Evolutionary conservation across 768 basidiomycete species (phyloP).

Genomic region (Psilocybe cubensis): DNA sequence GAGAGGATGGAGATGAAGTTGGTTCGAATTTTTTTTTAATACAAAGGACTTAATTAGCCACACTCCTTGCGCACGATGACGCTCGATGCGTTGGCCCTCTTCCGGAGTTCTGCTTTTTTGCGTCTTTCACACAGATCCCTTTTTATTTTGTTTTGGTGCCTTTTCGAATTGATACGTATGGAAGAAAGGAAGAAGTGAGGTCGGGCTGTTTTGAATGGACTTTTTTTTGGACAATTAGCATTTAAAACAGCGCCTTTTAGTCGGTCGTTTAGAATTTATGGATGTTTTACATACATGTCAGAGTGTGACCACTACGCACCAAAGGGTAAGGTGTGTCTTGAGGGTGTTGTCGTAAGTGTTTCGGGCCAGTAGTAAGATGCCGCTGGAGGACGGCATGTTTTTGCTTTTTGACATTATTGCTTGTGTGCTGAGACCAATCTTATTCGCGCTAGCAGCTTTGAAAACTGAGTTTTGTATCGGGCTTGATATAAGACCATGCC

Average conservation of each 20-base stretch:
- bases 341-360: too few species aligned
- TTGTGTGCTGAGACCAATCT: too few species aligned
- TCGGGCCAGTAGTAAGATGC: too few species aligned
- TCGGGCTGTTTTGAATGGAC: not conserved
- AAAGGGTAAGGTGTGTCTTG: too few species aligned
- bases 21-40: not conserved
- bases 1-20: too few species aligned
- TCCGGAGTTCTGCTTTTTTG: not conserved
- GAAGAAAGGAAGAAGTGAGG: not conserved
- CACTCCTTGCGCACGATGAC: not conserved
- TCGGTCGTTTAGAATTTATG: slow-evolving; percentile 3
- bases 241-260: not conserved
- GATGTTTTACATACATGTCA: not conserved
- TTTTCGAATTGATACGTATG: slow-evolving; percentile 3
- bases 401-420: too few species aligned
- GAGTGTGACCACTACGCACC: not conserved
- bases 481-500: not conserved
- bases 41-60: too few species aligned
- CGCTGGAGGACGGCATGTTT: too few species aligned
- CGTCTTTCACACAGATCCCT: not conserved
- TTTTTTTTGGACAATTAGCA: not conserved
- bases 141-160: not conserved
- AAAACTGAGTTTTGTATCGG: not conserved
- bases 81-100: not conserved
- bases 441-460: too few species aligned